Conservation (phyloP, 2,329 filamentous ascomycete species). For the Cladophialophora yegresii region DNA sequence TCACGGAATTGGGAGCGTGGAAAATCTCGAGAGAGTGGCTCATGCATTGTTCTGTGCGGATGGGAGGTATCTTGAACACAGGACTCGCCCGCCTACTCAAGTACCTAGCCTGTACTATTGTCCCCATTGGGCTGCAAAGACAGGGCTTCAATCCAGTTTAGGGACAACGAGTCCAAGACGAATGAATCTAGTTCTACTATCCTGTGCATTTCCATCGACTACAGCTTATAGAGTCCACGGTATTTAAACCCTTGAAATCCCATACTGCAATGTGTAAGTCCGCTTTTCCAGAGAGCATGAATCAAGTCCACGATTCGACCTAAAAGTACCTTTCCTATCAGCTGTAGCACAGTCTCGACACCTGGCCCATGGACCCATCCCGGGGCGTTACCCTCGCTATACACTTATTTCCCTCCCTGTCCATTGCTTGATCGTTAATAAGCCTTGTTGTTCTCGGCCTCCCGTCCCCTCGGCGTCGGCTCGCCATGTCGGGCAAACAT, state of each 20-base stretch:
- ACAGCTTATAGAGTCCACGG: background rate
- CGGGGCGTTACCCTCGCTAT: background rate
- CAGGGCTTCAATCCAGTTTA: background rate
- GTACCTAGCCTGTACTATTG: background rate
- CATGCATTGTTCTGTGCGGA: too few relatives aligned
- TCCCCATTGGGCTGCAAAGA: background rate
- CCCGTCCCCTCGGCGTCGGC: constrained; percentile 28
- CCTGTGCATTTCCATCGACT: background rate
- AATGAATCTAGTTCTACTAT: background rate
- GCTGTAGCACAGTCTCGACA: background rate
- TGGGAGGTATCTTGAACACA: too few relatives aligned
- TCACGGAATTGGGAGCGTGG: too few relatives aligned
- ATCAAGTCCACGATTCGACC: too few relatives aligned
- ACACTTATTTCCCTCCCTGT: background rate
- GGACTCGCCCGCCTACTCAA: too few relatives aligned
- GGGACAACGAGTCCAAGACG: background rate
- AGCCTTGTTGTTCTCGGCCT: constrained; percentile 27
- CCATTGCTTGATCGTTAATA: constrained; percentile 9
- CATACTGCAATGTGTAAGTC: background rate
- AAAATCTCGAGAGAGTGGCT: too few relatives aligned
- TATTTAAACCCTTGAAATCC: background rate
- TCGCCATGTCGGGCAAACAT: constrained; percentile 28
- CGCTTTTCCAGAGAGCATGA: background rate
- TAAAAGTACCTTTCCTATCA: background rate
- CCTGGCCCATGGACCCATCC: too few relatives aligned